Base-by-base conservation (phyloP, 345 rosid genomes). In the Euphorbia pulcherrima region DNA sequence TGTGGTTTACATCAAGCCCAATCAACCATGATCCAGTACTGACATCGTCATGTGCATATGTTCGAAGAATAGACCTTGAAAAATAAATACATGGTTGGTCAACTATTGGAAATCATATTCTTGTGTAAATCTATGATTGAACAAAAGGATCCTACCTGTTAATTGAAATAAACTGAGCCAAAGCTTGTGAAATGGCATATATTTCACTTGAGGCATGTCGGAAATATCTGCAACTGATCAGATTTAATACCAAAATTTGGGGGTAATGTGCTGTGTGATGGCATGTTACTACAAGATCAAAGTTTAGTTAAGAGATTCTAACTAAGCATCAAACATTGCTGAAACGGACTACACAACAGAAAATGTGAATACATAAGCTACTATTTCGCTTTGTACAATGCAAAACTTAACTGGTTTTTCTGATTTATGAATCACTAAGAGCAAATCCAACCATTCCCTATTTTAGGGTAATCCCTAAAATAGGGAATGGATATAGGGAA, bases 151-250 rank as follows among this genome's bases (percentile, higher is more conserved):
- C 54, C 35, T 65, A 88, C 93, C 85, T 86, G 55, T 85, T 88
- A 79, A 86, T 86, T 10, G 88, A 84, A 50, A 90, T 73, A 65
- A 84, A 90, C 78, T 87, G 79, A 62, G 88, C 96, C 82, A 87
- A 73, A 27, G 89, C 86, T 28, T 71, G 74, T 2, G 93, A 86
- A 65, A 87, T 83, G 63, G 86, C 88, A 58, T 82, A 82, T 81
- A 90, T 84, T 83, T 90, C 93, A 62, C 91, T 89, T 24, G 89
- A 90, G 28, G 92, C 92, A 81, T 90, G 87, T 57, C 89, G 80
- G 53, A 86, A 86, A 78, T 90, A 87, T 81, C 93, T 90, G 85
- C 76, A 78, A 69, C 24, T 18, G 58, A 62, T 16, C 48, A 48
- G 48, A 72, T 21, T 64, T 23, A 23, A 20, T 8, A 65, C 18